Evolutionary conservation across 1,139 yeast species (phyloP), one percentile per base, ranked within the genome.

Genomic region (Magnusiomyces tetraspermus): DNA sequence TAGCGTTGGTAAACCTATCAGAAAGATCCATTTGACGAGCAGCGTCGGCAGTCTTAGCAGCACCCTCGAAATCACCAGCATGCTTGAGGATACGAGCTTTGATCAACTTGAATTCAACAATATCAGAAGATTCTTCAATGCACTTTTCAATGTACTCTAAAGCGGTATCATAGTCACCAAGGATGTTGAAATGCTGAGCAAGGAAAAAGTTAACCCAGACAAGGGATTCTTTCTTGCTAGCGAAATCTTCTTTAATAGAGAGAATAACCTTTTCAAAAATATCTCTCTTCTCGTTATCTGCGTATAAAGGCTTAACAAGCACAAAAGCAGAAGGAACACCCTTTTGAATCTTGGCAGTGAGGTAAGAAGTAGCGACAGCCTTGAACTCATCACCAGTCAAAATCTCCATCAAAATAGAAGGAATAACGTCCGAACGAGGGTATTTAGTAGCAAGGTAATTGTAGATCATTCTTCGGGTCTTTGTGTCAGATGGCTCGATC

Each of bases 301-400:
- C 75, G 68, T 88, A 89, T 58, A 90, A 74, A 1, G 94, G 86
- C 69, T 90, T 89, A 52, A 92, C 79, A 61, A 86, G 84, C 49
- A 85, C 85, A 70, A 90, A 92, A 5, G 95, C 78, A 0, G 97
- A 87, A 3, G 98, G 98, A 33, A 89, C 94, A 40, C 96, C 95
- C 57, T 88, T 77, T 56, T 76, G 71, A 61, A 94, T 76, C 64
- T 83, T 86, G 2, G 74, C 69, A 13, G 76, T 59, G 48, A 90
- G 68, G 64, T 89, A 92, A 1, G 66, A 50, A 62, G 64, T 41
- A 74, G 80, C 63, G 71, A 78, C 52, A 57, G 57, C 51, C 67
- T 72, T 63, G 81, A 85, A 59, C 45, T 58, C 65, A 10, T 76
- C 75, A 10, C 87, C 84, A 1, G 79, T 72, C 49, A 86, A 71